Evolutionary conservation across 768 basidiomycete genomes (phyloP).

Genomic region (Leccinellum luteum): DNA sequence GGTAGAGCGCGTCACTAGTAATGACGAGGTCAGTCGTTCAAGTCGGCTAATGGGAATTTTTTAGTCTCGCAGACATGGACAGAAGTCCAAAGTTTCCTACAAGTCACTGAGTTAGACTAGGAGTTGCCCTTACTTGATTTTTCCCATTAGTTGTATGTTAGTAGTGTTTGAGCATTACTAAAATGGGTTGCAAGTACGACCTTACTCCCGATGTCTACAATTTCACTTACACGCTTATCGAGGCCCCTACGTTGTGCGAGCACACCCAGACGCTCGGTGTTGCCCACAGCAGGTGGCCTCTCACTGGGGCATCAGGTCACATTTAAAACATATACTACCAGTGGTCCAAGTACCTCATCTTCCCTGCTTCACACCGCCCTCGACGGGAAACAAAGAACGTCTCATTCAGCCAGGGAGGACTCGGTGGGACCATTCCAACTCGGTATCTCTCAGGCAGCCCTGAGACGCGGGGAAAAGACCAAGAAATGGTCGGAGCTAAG

Average conservation of each 20-base stretch:
- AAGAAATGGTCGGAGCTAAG: conserved; percentile 82
- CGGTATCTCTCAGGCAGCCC: conserved; percentile 57
- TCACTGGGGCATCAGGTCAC: not conserved
- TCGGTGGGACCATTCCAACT: conserved; percentile 77
- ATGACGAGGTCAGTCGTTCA: conserved; percentile 70
- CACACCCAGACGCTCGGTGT: not conserved
- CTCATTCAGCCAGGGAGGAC: conserved; percentile 45
- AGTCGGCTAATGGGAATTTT: conserved; percentile 49
- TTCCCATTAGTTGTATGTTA: too few species aligned
- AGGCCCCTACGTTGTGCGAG: conserved; percentile 1
- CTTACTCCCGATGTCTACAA: conserved; percentile 7
- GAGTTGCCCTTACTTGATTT: too few species aligned
- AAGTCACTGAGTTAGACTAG: not conserved
- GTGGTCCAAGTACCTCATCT: conserved; percentile 44
- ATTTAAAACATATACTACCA: conserved; percentile 45
- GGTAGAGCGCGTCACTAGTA: conserved; percentile 71
- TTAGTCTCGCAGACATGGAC: conserved; percentile 2
- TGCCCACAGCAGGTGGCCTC: not conserved
- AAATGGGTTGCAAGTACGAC: conserved; percentile 3
- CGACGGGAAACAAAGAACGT: conserved; percentile 50
- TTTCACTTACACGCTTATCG: conserved; percentile 8
- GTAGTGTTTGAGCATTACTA: conserved; percentile 1
- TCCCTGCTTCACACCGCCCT: conserved; percentile 62
- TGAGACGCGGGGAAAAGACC: conserved; percentile 50
- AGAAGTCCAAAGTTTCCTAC: too few species aligned